phyloP scores from a whole-genome alignment of 176 grass and related monocot genomes.

The Elymus sibiricus region DNA sequence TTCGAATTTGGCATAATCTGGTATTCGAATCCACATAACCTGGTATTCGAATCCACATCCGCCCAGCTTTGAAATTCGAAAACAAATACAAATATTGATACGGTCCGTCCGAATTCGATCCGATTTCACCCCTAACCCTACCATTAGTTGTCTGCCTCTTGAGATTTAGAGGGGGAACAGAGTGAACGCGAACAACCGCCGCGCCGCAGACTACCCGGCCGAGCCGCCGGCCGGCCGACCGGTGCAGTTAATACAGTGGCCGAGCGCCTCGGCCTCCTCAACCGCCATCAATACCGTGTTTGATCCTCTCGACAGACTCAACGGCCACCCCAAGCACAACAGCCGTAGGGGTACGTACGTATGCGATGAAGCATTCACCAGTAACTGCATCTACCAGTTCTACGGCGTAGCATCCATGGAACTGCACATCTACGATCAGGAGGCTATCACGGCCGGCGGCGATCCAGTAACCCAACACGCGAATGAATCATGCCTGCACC shows the following conservation, averaged over 20 bases:
- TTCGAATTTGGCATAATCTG: too few relatives aligned
- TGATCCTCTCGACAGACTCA: slow-evolving; percentile 25
- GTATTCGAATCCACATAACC: too few relatives aligned
- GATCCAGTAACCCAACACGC: background rate
- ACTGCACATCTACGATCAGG: slow-evolving; percentile 29
- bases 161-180: too few relatives aligned
- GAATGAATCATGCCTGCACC: background rate
- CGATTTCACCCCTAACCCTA: too few relatives aligned
- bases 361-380: background rate
- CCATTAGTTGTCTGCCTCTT: too few relatives aligned
- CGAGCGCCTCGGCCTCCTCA: slow-evolving; percentile 33
- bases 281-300: slow-evolving; percentile 33
- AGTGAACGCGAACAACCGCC: too few relatives aligned
- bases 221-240: background rate
- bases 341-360: background rate
- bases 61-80: too few relatives aligned
- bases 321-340: background rate
- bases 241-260: background rate
- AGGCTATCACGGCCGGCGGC: background rate
- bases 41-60: too few relatives aligned
- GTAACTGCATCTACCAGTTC: background rate
- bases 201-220: background rate
- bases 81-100: too few relatives aligned
- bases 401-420: slow-evolving; percentile 43
- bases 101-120: too few relatives aligned